Conservation (phyloP, 306 rosid genomes). For the Carpinus viminea region DNA sequence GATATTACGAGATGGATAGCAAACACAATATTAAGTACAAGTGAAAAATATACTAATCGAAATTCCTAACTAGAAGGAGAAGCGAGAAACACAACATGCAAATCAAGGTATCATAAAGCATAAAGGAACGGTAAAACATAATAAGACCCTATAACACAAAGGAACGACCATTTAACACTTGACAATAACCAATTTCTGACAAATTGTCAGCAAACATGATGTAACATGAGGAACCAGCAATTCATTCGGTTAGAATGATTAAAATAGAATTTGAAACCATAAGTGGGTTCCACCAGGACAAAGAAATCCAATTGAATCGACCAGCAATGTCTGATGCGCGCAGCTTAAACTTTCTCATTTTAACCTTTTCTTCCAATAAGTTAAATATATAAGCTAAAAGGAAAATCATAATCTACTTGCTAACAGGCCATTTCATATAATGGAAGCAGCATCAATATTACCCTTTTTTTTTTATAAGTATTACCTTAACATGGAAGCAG, state of each 20-base stretch:
- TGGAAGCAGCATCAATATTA: not conserved
- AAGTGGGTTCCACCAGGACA: not conserved
- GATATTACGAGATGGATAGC: not conserved
- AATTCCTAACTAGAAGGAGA: not conserved
- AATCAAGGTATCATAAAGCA: not conserved
- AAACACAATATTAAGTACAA: not conserved
- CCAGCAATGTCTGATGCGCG: not conserved
- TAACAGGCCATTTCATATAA: not conserved
- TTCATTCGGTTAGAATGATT: not conserved
- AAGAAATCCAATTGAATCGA: not conserved
- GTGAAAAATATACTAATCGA: not conserved
- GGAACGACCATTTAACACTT: not conserved
- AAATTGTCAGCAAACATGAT: not conserved
- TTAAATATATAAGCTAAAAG: not conserved
- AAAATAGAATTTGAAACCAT: not conserved
- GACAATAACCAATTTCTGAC: not conserved
- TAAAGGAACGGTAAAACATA: not conserved
- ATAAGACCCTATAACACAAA: not conserved
- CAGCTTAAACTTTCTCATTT: not conserved
- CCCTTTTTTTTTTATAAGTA: too few species aligned
- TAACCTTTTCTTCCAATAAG: not conserved
- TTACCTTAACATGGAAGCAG: not conserved
- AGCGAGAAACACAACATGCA: not conserved
- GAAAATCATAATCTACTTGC: not conserved
- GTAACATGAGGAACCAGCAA: not conserved